Evolutionary conservation across 2,329 filamentous ascomycete genomes (phyloP).

Genomic region (Elsinoe ampelina): DNA sequence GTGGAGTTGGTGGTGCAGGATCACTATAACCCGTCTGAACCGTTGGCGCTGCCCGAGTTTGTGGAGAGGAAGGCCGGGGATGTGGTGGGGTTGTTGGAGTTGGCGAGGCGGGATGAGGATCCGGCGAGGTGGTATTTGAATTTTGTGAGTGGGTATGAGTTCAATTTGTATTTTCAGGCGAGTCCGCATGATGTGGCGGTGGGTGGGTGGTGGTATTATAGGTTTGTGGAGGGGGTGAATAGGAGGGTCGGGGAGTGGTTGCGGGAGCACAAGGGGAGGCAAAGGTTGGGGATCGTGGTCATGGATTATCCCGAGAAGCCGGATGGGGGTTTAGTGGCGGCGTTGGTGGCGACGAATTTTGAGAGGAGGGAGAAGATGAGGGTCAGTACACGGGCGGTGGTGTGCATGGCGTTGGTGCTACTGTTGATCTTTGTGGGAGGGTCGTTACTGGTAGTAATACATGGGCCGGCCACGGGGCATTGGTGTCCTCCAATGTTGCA

Average conservation of each 20-base stretch:
- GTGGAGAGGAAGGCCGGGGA: conserved; percentile 32
- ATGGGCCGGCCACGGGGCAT: conserved; percentile 6
- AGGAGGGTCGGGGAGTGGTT: conserved; percentile 28
- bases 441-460: background rate
- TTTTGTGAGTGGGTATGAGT: conserved; percentile 39
- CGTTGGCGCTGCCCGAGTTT: conserved; percentile 31
- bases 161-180: conserved; percentile 29
- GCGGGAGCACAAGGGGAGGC: conserved; percentile 19
- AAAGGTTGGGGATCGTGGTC: conserved; percentile 26
- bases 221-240: conserved; percentile 40
- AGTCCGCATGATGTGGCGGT: conserved; percentile 33
- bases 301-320: conserved; percentile 31
- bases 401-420: conserved; percentile 3
- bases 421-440: conserved; percentile 8
- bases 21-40: conserved; percentile 37
- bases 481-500: conserved; percentile 9
- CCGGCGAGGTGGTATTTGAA: conserved; percentile 33
- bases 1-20: conserved; percentile 38
- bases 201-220: conserved; percentile 34
- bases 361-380: background rate
- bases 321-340: conserved; percentile 33
- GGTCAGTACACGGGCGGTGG: conserved; percentile 6
- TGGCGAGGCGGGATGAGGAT: conserved; percentile 24
- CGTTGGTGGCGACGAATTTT: conserved; percentile 36
- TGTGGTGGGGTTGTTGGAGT: conserved; percentile 31